Evolutionary conservation across 164 flowering plant species (phyloP).

Genomic region (Magnolia officinalis): DNA sequence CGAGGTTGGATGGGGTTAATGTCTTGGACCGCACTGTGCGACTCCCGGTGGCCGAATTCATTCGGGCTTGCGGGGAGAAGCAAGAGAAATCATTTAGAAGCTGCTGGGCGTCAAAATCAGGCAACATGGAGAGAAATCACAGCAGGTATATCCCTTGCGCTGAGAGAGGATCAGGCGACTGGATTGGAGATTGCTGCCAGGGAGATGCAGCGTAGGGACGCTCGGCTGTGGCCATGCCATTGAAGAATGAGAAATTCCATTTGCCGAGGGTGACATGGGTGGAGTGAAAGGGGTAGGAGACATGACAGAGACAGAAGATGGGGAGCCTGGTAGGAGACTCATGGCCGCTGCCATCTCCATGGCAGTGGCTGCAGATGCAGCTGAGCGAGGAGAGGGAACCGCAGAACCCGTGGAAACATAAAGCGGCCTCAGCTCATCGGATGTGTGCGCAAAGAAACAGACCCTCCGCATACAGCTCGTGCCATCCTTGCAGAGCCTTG

Average conservation of each 20-base stretch:
- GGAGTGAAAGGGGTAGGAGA: conserved; percentile 79
- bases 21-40: conserved; percentile 53
- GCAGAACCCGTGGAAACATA: conserved; percentile 90
- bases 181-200: conserved; percentile 84
- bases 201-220: conserved; percentile 84
- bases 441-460: conserved; percentile 89
- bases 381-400: conserved; percentile 78
- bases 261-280: conserved; percentile 86
- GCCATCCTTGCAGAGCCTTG: conserved; percentile 92
- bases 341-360: conserved; percentile 82
- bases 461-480: conserved; percentile 66
- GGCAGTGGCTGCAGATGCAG: conserved; percentile 41
- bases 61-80: conserved; percentile 36
- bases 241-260: conserved; percentile 54
- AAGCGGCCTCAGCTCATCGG: conserved; percentile 78
- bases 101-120: conserved; percentile 60
- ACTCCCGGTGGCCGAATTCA: conserved; percentile 40
- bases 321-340: conserved; percentile 75
- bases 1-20: conserved; percentile 70
- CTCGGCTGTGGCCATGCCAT: conserved; percentile 74
- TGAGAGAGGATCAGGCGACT: conserved; percentile 79
- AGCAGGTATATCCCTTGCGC: conserved; percentile 69
- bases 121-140: conserved; percentile 49
- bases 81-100: conserved; percentile 55
- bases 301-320: conserved; percentile 62